Conservation (phyloP, 257 asterid species). For the Solanum pimpinellifolium region DNA sequence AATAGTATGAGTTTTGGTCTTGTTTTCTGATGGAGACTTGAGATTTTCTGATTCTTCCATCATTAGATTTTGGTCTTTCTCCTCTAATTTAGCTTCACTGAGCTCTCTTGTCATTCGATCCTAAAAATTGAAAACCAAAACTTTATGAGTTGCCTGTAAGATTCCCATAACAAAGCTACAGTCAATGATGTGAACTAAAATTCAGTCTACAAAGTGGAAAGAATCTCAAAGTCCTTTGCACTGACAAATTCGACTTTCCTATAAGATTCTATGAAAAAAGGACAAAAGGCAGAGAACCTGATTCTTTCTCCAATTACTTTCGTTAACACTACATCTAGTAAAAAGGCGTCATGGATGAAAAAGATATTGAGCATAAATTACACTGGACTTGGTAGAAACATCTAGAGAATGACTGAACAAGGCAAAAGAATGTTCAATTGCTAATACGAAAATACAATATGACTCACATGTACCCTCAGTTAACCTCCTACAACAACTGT, state of each 20-base stretch:
- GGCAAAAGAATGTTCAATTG: not conserved
- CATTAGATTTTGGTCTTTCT: conserved; percentile 10
- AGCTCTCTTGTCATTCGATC: conserved; percentile 22
- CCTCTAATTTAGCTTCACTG: conserved; percentile 9
- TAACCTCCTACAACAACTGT: not conserved
- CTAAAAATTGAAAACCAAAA: conserved; percentile 19
- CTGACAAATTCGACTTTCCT: not conserved
- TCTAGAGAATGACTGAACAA: not conserved
- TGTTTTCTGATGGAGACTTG: conserved; percentile 12
- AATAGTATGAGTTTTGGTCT: conserved; percentile 5
- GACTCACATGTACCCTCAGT: not conserved
- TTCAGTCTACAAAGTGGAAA: not conserved
- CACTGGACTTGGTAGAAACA: not conserved
- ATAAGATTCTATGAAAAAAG: not conserved
- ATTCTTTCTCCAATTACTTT: not conserved
- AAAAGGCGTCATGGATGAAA: not conserved
- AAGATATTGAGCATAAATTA: not conserved
- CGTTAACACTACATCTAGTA: not conserved
- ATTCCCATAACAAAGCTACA: not conserved
- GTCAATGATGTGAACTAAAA: not conserved
- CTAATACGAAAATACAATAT: not conserved
- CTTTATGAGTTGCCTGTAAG: not conserved
- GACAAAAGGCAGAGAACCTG: not conserved
- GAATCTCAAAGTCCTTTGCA: not conserved
- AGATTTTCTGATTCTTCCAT: conserved; percentile 22